Percentiles rank a stretch among this genome's conserved stretches.
Evolutionary conservation across 495 filamentous ascomycete genomes (phyloP).

Genomic region (Lepidopterella palustris): DNA sequence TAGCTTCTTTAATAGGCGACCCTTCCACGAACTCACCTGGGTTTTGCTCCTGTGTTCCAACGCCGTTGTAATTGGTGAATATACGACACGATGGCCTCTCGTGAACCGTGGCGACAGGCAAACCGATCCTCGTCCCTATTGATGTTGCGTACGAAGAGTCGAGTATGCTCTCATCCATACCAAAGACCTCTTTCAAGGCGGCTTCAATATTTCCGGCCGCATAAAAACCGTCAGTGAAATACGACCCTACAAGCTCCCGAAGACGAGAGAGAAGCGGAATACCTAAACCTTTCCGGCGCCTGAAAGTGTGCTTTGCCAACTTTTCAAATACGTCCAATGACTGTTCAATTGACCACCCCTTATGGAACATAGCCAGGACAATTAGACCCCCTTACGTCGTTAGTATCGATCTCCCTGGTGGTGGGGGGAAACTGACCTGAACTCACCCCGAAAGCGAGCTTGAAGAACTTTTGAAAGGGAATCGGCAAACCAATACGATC

Average conservation of each 20-base stretch:
- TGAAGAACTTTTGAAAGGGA: slow-evolving; percentile 3
- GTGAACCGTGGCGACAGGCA: not conserved
- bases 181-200: slow-evolving; percentile 2
- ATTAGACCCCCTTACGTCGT: slow-evolving; percentile 1
- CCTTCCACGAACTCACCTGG: not conserved
- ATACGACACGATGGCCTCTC: not conserved
- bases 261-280: not conserved
- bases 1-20: not conserved
- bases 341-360: not conserved
- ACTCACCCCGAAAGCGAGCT: slow-evolving; percentile 4
- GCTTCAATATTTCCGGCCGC: not conserved
- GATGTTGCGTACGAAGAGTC: not conserved
- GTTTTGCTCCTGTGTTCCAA: not conserved
- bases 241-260: not conserved
- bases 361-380: slow-evolving; percentile 4
- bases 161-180: not conserved
- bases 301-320: not conserved
- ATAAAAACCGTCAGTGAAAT: slow-evolving; percentile 4
- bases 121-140: not conserved
- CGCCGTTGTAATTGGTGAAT: slow-evolving; percentile 8
- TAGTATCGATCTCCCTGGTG: not conserved
- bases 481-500: not conserved
- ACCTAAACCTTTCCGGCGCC: not conserved
- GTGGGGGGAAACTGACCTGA: not conserved
- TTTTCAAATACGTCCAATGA: not conserved